phyloP scores from a whole-genome alignment of 306 rosid genomes.

The Acacia confusa region DNA sequence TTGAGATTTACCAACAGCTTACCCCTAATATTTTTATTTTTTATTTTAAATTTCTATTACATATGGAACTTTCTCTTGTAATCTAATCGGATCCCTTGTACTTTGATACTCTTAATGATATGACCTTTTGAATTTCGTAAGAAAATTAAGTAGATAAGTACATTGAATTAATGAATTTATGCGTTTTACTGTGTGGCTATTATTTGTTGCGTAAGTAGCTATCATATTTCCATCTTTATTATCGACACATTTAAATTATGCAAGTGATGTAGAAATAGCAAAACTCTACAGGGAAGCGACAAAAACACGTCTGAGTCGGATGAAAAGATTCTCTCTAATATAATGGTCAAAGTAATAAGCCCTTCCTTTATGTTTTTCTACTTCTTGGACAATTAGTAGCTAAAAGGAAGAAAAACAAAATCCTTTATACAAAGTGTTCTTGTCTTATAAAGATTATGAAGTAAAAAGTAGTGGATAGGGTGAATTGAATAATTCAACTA shows the following conservation, averaged over 20 bases:
- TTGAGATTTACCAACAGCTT: neutral
- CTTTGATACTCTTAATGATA: too few relatives aligned
- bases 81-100: too few relatives aligned
- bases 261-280: neutral
- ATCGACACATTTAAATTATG: neutral
- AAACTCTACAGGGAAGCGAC: neutral
- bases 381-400: conserved; percentile 20
- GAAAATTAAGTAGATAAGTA: neutral
- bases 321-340: neutral
- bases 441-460: conserved; percentile 30
- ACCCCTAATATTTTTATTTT: neutral
- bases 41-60: too few relatives aligned
- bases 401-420: conserved; percentile 12
- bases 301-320: neutral
- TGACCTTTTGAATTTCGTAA: too few relatives aligned
- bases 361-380: neutral
- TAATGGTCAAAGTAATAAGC: neutral
- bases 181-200: neutral
- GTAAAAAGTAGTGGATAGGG: conserved; percentile 37
- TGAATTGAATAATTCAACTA: conserved; percentile 28
- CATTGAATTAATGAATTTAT: neutral
- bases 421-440: conserved; percentile 19
- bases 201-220: neutral
- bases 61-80: too few relatives aligned
- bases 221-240: neutral